Base-by-base conservation (phyloP, 768 basidiomycete genomes). In the Naganishia onofrii region DNA sequence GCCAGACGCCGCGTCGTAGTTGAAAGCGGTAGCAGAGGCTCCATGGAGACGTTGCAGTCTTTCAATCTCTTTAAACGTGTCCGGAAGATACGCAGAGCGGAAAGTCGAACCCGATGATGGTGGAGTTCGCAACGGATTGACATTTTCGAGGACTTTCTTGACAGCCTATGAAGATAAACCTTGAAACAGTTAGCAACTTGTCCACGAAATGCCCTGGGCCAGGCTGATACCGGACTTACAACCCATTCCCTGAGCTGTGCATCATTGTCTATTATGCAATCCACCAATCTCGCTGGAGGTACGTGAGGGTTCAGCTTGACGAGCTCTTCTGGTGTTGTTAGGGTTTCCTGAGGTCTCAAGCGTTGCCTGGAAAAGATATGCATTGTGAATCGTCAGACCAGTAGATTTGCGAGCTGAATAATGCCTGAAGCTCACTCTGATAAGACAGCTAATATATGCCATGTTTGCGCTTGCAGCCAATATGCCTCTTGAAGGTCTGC, bases 401-500 rank as follows among this genome's bases (percentile, higher is more conserved):
- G 21, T 2, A n/a, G 21, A 21, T 2, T 21, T 52, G 10, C 19
- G 28, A 15, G 44, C 5, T n/a, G 13, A 4, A 32, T 12, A 2
- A 3, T 44, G 4, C 8, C 32, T 48, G 44, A 15, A 63, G 28
- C 66, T 52, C 42, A 71, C 70, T 44, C 56, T 46, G 52, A 34
- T 4, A 68, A 21, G 13, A 56, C 57, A 7, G 55, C 70, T 23
- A 71, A 31, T 48, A 71, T 54, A 28, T 71, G 55, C 70, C 70
- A 71, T 38, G 66, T 54, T 36, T 71, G 70, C 15, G 70, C 55
- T 64, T 71, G 70, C 52, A 67, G 38, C 66, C 53, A 66, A 21
- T 67, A 55, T n/a, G 36, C 70, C 12, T 71, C 19, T 31, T 70
- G 56, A 17, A 58, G 44, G 21, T 63, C 56, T 31, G 56, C 57